A percentile compares a stretch with the other conserved stretches of the same genome.
phyloP scores from a whole-genome alignment of 192 early-diverging fungal species.

The Oehlia diaphana region DNA sequence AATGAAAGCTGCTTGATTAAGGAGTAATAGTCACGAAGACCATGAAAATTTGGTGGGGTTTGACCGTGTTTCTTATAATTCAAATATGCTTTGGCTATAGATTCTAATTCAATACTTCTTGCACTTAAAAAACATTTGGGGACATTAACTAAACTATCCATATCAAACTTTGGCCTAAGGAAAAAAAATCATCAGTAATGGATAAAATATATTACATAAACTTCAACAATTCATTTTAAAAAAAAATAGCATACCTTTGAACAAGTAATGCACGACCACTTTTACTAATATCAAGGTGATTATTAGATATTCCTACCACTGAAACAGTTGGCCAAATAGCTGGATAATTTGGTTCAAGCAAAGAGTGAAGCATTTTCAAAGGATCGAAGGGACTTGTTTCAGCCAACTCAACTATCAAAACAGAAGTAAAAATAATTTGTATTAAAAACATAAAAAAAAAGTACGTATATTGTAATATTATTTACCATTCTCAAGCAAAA shows the following conservation, averaged over 20 bases:
- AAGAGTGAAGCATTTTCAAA: slow-evolving; percentile 2
- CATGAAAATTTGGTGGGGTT: slow-evolving; percentile 23
- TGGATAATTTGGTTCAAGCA: background rate
- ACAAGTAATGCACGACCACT: background rate
- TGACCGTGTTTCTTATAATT: background rate
- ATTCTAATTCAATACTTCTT: background rate
- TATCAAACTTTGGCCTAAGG: background rate
- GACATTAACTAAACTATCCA: background rate
- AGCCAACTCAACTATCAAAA: slow-evolving; percentile 13
- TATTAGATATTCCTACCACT: slow-evolving; percentile 28
- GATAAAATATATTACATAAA: background rate
- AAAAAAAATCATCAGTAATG: background rate
- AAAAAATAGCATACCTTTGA: background rate
- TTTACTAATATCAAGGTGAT: slow-evolving; percentile 27
- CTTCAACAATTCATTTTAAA: background rate
- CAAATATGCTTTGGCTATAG: background rate
- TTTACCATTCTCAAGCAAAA: slow-evolving; percentile 17
- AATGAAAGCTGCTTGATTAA: background rate
- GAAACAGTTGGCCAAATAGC: background rate
- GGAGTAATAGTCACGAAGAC: background rate
- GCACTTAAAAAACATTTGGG: background rate
- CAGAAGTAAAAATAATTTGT: background rate
- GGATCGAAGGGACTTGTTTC: slow-evolving; percentile 7
- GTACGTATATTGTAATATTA: background rate
- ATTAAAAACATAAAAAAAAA: background rate